Evolutionary conservation across 2,329 filamentous ascomycete genomes (phyloP).

Genomic region (Alternaria sp.): DNA sequence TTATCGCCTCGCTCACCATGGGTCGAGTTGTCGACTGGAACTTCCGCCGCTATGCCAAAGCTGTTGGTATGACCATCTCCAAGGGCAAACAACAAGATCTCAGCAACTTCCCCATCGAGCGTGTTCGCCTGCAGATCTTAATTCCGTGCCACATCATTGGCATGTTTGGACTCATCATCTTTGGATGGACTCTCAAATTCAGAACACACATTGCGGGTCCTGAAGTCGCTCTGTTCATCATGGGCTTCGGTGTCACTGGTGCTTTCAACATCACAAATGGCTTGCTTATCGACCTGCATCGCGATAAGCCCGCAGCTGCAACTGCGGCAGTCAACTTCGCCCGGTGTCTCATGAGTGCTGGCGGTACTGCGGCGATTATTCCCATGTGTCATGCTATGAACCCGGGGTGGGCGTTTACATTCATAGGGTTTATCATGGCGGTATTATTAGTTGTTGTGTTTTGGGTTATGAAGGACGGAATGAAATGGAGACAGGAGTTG

Average conservation of each 20-base stretch:
- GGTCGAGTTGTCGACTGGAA: slow-evolving; percentile 69
- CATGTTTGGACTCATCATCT: slow-evolving; percentile 44
- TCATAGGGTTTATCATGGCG: slow-evolving; percentile 42
- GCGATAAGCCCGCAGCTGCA: slow-evolving; percentile 48
- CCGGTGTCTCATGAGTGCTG: slow-evolving; percentile 48
- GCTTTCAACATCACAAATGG: slow-evolving; percentile 53
- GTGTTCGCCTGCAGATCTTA: slow-evolving; percentile 50
- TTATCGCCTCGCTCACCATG: slow-evolving; percentile 36
- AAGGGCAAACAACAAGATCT: slow-evolving; percentile 63
- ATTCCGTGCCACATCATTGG: slow-evolving; percentile 45
- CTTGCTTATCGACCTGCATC: slow-evolving; percentile 53
- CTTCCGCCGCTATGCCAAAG: slow-evolving; percentile 70
- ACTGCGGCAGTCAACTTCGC: slow-evolving; percentile 49
- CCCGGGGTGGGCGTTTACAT: slow-evolving; percentile 55
- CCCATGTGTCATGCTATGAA: slow-evolving; percentile 53
- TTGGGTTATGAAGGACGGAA: slow-evolving; percentile 40
- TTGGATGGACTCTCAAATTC: slow-evolving; percentile 52
- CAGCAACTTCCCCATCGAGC: slow-evolving; percentile 58
- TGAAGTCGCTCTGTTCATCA: slow-evolving; percentile 59
- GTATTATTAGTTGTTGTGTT: slow-evolving; percentile 32
- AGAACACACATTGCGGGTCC: slow-evolving; percentile 49
- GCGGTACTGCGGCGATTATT: slow-evolving; percentile 46
- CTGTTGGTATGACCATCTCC: slow-evolving; percentile 66
- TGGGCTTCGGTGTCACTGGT: slow-evolving; percentile 63
- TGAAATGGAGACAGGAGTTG: slow-evolving; percentile 37